Evolutionary conservation across 2,329 filamentous ascomycete genomes (phyloP).

Genomic region (Nothophaeocryptopus gaeumannii): DNA sequence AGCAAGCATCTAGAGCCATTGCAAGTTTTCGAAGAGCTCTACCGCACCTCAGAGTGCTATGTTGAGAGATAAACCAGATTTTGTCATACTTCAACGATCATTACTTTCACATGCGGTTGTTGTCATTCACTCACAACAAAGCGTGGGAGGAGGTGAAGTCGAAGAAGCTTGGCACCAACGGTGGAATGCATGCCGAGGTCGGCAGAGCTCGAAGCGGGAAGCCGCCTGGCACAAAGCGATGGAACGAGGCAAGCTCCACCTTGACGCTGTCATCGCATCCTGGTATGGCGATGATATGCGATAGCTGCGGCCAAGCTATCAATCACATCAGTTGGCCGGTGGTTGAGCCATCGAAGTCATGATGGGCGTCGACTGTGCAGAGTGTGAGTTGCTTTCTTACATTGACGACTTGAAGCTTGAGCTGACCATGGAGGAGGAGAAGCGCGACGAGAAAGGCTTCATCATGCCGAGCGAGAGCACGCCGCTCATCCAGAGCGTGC

Average conservation of each 20-base stretch:
- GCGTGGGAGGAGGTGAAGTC: too few relatives aligned
- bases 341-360: background rate
- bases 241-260: background rate
- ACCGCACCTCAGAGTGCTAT: too few relatives aligned
- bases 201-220: too few relatives aligned
- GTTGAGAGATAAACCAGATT: too few relatives aligned
- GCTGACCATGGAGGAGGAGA: constrained; percentile 22
- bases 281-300: constrained; percentile 18
- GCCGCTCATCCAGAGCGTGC: constrained; percentile 65
- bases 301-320: constrained; percentile 23
- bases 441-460: constrained; percentile 20
- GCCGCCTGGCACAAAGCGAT: too few relatives aligned
- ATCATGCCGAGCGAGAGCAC: constrained; percentile 57
- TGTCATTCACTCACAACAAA: too few relatives aligned
- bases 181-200: too few relatives aligned
- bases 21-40: too few relatives aligned
- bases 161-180: too few relatives aligned
- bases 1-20: too few relatives aligned
- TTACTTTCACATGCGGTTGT: too few relatives aligned
- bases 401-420: background rate
- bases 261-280: constrained; percentile 12
- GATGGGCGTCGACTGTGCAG: constrained; percentile 2
- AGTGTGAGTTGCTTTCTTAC: constrained; percentile 5
- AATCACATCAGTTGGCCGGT: constrained; percentile 13
- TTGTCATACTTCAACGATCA: too few relatives aligned